Conservation (phyloP, 805 yeast species). For the Suhomyces canberraensis region DNA sequence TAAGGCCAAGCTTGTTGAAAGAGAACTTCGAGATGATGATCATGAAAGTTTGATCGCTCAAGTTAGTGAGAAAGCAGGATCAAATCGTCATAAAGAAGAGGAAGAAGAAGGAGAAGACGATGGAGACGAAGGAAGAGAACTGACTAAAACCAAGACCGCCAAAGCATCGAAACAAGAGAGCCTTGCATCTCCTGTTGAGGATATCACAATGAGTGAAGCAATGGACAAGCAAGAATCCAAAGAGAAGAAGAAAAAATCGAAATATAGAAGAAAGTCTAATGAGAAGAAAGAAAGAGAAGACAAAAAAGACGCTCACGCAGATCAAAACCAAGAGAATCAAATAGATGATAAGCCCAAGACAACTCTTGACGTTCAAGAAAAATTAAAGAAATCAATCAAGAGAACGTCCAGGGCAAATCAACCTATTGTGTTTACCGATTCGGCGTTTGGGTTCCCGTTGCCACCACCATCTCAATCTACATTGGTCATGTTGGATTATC, state of each 20-base stretch:
- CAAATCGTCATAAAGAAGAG: background rate
- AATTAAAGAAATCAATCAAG: slow-evolving; percentile 39
- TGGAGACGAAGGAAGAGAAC: background rate
- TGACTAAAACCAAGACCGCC: background rate
- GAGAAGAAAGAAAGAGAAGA: slow-evolving; percentile 8
- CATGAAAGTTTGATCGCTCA: background rate
- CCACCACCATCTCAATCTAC: slow-evolving; percentile 80
- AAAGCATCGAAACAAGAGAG: slow-evolving; percentile 1
- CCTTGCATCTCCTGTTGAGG: slow-evolving; percentile 1
- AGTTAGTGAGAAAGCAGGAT: slow-evolving; percentile 1
- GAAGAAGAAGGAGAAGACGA: background rate
- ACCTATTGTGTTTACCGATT: slow-evolving; percentile 56
- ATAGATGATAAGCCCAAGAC: slow-evolving; percentile 25
- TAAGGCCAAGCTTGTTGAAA: slow-evolving; percentile 10
- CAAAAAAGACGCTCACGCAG: slow-evolving; percentile 6
- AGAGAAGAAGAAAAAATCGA: slow-evolving; percentile 9
- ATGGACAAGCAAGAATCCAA: slow-evolving; percentile 6
- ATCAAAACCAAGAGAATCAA: slow-evolving; percentile 4
- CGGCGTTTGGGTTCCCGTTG: slow-evolving; percentile 84
- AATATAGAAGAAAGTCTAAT: slow-evolving; percentile 4
- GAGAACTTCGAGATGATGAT: slow-evolving; percentile 8
- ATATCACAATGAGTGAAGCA: slow-evolving; percentile 2
- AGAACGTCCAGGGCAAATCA: slow-evolving; percentile 43
- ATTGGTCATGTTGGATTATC: slow-evolving; percentile 72
- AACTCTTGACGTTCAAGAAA: slow-evolving; percentile 42